Percentiles rank a stretch among this genome's conserved stretches.
Evolutionary conservation across 306 rosid species (phyloP).

Genomic region (Phaseolus lunatus): DNA sequence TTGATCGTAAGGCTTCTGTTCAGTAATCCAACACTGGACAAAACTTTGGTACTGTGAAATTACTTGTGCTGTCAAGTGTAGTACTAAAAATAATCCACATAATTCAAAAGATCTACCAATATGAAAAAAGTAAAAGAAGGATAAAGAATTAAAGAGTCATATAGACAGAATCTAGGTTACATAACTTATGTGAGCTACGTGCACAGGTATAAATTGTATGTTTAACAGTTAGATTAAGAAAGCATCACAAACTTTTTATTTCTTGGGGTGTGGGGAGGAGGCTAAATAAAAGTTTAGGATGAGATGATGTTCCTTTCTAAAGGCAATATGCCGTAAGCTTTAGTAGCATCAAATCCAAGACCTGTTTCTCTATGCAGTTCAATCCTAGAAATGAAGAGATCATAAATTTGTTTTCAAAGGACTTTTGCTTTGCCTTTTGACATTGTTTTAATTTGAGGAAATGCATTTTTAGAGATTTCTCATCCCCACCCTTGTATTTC

Average conservation of each 20-base stretch:
- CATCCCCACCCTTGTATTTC: conserved; percentile 23
- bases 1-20: too few species aligned
- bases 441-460: conserved; percentile 5
- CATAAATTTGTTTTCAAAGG: neutral
- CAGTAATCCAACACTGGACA: too few species aligned
- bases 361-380: conserved; percentile 1
- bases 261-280: too few species aligned
- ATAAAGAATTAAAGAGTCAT: neutral
- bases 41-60: too few species aligned
- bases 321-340: neutral
- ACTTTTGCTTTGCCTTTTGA: neutral
- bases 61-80: neutral
- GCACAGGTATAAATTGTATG: too few species aligned
- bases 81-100: neutral
- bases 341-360: neutral
- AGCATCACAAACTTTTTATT: too few species aligned
- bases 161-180: too few species aligned
- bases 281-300: too few species aligned
- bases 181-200: too few species aligned
- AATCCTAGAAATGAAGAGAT: conserved; percentile 23
- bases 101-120: neutral
- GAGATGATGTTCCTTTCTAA: neutral
- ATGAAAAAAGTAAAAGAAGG: neutral
- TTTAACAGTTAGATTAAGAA: too few species aligned
- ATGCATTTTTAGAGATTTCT: conserved; percentile 17